Base-by-base conservation (phyloP, 352 stramenopile genomes). In the Phytophthora melonis region DNA sequence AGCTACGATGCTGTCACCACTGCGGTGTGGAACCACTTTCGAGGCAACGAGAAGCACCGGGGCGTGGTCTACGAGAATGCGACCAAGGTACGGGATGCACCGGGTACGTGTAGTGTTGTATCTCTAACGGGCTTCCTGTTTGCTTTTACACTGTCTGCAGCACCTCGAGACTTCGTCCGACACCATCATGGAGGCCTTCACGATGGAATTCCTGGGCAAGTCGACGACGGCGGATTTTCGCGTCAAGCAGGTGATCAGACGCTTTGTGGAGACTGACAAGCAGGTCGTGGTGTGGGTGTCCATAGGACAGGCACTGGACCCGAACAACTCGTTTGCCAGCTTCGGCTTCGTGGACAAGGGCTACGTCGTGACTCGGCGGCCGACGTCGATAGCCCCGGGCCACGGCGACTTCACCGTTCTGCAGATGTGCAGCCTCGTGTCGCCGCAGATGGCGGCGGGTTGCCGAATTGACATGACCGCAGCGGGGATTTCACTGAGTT, bases 351-450 rank as follows among this genome's bases (percentile, higher is more conserved):
- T 79, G 3, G 82, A 93, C 60, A 82, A 87, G 43, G 86, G 82
- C 7, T 93, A 90, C 75, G 80, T 91, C 34, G 71, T 93, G 45
- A 74, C 88, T 19, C 80, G 80, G 39, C 79, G 63, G 43, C 70
- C 83, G 10, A 81, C 77, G 23, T 70, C 74, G 45, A 79, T 79
- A 16, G 57, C 54, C 18, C 21, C 53, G 6, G 65, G 61, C 13
- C 58, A 77, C 25, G 58, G 57, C 11, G 69, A 81, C 32, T 86
- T 77, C 39, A 81, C 79, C 21, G 65, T 92, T 55, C 55, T 93
- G 63, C 80, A 91, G 63, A 87, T 80, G 69, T 88, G 81, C 71
- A 80, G 78, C 53, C 68, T 91, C 11, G 82, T 86, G 58, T 88
- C 82, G 30, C 81, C 83, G 27, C 74, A 91, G 52, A 83, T 84